Base-by-base conservation (phyloP, 2,329 filamentous ascomycete genomes). In the Nothomitra cinnamomea region DNA sequence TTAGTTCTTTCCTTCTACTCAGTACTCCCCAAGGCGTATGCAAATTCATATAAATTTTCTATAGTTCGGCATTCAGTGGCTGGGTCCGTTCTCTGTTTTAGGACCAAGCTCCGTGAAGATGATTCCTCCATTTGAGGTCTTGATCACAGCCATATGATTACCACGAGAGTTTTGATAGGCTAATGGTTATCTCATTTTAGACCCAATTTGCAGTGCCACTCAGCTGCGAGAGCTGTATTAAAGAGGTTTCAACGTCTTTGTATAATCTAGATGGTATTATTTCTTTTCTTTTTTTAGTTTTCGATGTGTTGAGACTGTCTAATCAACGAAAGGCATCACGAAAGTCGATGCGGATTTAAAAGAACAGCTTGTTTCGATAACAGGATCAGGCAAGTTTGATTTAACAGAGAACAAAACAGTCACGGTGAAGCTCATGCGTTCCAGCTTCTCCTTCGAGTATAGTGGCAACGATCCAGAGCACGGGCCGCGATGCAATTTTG, bases 181-280 rank as follows among this genome's bases (percentile, higher is more conserved):
- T 22, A 28, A 50, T 10, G 10, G 19, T 6, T 19, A 21, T 25
- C 17, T 6, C 28, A 10, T 55, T 49, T 42, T 61, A 96, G 84
- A 94, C 90, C 57, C 83, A 90, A 59, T 96, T 96, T 68, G 88
- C 90, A 58, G 92, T 96, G 61, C 89, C 88, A 54, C 82, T 96
- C 74, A 87, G 82, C 69, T 96, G 92, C 72, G 83, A 94, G 62
- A 74, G 77, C 64, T 96, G 92, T 72, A 80, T 95, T 67, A 83
- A 89, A 67, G 82, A 87, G 62, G 82, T 98, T 65, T 87, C 87
- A 62, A 77, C 78, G 58, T 82, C 87, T 49, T 72, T 96, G 51
- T 78, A 83, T 67, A 80, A 83, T 63, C 71, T 96, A 43, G 74
- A 79, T 62, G 79, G 79, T 81, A 71, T 56, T 63, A 60, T 2